These are phyloP conservation scores for Diaporthe caulivora DNA, from an alignment of 2,329 filamentous ascomycete genomes.

Conservation along the genomic window DNA sequence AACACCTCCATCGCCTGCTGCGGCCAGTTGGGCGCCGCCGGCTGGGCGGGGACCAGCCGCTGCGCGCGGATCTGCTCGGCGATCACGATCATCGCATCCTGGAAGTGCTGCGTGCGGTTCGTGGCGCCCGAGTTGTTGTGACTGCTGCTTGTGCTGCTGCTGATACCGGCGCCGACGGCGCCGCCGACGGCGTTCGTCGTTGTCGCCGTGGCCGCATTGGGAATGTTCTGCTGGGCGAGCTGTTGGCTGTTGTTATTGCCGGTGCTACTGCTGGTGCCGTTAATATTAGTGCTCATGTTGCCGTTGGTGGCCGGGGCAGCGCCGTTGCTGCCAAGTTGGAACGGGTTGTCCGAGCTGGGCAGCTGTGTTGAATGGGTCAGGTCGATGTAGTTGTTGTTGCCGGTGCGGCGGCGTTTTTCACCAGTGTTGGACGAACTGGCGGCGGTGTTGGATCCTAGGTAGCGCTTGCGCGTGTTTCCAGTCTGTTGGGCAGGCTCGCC, in stretches of 20 bases:
- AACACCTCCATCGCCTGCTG: constrained; percentile 71
- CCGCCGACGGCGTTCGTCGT: background rate
- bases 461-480: constrained; percentile 57
- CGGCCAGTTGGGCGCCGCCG: constrained; percentile 61
- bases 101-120: constrained; percentile 44
- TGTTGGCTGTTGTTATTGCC: constrained; percentile 23
- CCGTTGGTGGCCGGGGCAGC: constrained; percentile 8
- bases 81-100: constrained; percentile 42
- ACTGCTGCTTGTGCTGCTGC: background rate
- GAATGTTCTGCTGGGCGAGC: constrained; percentile 5
- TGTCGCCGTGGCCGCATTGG: constrained; percentile 21
- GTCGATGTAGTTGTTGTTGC: constrained; percentile 40
- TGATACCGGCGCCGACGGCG: background rate
- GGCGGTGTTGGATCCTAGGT: constrained; percentile 42
- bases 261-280: background rate
- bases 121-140: constrained; percentile 38
- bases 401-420: constrained; percentile 53
- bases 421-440: constrained; percentile 29
- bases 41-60: constrained; percentile 55
- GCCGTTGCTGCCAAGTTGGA: constrained; percentile 29
- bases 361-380: constrained; percentile 39
- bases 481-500: constrained; percentile 40
- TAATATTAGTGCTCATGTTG: constrained; percentile 4
- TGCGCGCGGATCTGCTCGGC: constrained; percentile 42
- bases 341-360: constrained; percentile 21